Evolutionary conservation across 1,139 yeast genomes (phyloP), one percentile per base, ranked within the genome.

Genomic region (Sugiyamaella xylanicola): DNA sequence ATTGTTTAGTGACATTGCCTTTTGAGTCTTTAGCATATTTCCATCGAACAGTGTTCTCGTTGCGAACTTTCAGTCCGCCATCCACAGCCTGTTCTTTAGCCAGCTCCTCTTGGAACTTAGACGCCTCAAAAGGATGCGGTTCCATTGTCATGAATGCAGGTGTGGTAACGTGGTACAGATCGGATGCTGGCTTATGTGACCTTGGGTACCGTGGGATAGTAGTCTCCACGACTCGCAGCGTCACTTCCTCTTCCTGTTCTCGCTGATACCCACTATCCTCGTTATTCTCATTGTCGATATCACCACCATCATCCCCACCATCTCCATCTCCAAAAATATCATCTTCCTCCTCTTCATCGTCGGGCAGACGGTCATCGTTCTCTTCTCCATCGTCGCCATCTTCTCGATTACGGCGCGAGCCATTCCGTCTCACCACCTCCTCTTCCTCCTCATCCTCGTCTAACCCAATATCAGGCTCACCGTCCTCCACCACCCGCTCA

Each of bases 1-100:
- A 86, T 69, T 91, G 96, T 65, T 88, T 88, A 65, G 67, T 65
- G 62, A 87, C 83, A 56, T 81, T 79, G 25, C 83, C 87, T 53
- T 80, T 75, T 45, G 81, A 82, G 48, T 81, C 83, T 51, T 81
- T 74, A 27, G 90, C 86, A 70, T 92, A 91, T 72, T 95, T 83
- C 99, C 99, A 93, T 66, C 98, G 81, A 39, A 93, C 77, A 0
- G 97, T 90, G 68, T 90, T 90, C 66, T 87, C 91, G 61, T 86
- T 75, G 62, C 79, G 80, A 55, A 81, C 74, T 56, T 77, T 75
- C 42, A 83, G 80, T 56, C 27, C 48, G 3, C 76, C 77, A 54
- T 82, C 82, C 63, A 75, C 82, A 44, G 63, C 78, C 32, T 43
- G 50, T 54, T 72, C 69, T 41, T 70, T 71, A 13, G 78, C 72